Evolutionary conservation across 805 yeast genomes (phyloP), one percentile per base, ranked within the genome.

Genomic region (Metschnikowia santaceciliae): DNA sequence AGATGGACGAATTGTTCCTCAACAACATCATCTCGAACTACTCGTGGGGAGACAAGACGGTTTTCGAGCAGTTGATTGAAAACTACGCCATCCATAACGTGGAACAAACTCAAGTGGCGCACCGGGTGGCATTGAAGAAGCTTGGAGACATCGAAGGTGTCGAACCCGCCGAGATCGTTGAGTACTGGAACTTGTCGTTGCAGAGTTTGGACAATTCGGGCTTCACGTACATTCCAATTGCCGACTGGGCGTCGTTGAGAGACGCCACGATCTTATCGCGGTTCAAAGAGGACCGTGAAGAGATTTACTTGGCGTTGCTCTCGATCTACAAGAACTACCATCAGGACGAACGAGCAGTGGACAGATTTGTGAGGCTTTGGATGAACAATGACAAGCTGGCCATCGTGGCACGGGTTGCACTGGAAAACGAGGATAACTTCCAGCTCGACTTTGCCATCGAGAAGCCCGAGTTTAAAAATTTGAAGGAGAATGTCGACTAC

Each of bases 221-320:
- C 10, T 80, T 79, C 67, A 69, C 67, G 37, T 85, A 83, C 62
- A 83, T 87, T 58, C 90, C 92, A 6, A 83, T 82, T 64, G 92
- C 94, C 10, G 92, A 86, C 68, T 87, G 92, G 92, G 85, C 88
- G 37, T 86, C 92, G 2, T 67, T 88, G 51, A 81, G 91, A 70
- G 90, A 84, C 65, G 88, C 92, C 19, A 87, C 94, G 5, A 72
- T 81, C 40, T 69, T 71, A 52, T 75, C 84, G 3, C 64, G 63
- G 22, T 69, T 65, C 44, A 56, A 62, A 36, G 66, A 72, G 17
- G 77, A 74, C 37, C 75, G 89, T 66, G 49, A 46, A 8, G 52
- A 51, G 11, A 33, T 56, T 19, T 58, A 58, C 54, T 49, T 52
- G 56, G 59, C 51, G 7, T 47, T 48, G 33, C 57, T 53, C 48